phyloP scores from a whole-genome alignment of 495 filamentous ascomycete species.

The Sabuloglossum arenarium region DNA sequence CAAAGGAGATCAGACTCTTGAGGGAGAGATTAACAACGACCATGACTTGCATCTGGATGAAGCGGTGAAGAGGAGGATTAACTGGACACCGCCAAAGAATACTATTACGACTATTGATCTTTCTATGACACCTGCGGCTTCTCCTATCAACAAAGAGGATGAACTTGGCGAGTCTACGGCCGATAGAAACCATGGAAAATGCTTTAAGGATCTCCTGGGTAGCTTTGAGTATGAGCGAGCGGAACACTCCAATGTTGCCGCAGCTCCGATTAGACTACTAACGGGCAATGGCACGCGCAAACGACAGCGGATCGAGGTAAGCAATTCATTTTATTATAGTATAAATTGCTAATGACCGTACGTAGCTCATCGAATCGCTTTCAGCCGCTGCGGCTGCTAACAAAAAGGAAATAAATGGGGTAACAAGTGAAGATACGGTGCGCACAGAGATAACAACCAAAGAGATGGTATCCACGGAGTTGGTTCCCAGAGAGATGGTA shows the following conservation, averaged over 20 bases:
- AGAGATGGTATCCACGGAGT: not conserved
- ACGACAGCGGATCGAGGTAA: conserved; percentile 6
- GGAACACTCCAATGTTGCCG: not conserved
- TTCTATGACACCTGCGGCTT: not conserved
- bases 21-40: not conserved
- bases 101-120: not conserved
- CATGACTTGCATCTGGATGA: conserved; percentile 18
- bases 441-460: not conserved
- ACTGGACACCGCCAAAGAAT: conserved; percentile 37
- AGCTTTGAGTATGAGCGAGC: not conserved
- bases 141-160: not conserved
- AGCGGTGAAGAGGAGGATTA: conserved; percentile 26
- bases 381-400: not conserved
- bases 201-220: not conserved
- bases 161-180: not conserved
- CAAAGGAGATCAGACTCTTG: too few relatives aligned
- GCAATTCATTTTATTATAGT: not conserved
- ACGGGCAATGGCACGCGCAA: conserved; percentile 4
- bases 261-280: not conserved
- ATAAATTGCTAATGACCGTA: conserved; percentile 4
- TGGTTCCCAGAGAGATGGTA: not conserved
- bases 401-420: not conserved
- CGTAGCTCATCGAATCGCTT: not conserved
- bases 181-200: not conserved
- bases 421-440: not conserved